Base-by-base conservation (phyloP, 1,139 yeast species). In the Candida tropicalis region DNA sequence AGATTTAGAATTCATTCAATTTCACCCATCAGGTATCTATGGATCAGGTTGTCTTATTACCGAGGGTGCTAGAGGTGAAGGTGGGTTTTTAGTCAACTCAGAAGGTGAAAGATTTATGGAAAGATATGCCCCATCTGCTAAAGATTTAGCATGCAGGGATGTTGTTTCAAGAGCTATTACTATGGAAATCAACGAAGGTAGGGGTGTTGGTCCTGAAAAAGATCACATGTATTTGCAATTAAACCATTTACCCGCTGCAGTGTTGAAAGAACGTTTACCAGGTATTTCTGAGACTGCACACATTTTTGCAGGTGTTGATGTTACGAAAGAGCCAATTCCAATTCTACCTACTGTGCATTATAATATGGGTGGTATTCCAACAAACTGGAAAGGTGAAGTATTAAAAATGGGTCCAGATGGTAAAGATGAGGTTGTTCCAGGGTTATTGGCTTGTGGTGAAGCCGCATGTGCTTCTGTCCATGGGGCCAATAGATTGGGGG, bases 41-140 rank as follows among this genome's bases (percentile, higher is more conserved):
- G 99, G 99, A 46, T 89, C 97, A 39, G 99, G 99, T 52, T 93
- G 98, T 77, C 76, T 93, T 74, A 93, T 93, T 65, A 93, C 99
- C 47, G 99, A 93, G 73, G 99, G 99, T 73, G 96, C 97, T 54
- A 87, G 99, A 78, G 99, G 99, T 79, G 99, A 93, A 77, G 99
- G 98, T 81, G 99, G 99, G 52, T 91, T 82, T 80, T 77, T 93
- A 64, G 79, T 93, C 54, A 93, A 93, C 79, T 82, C 90, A 56
- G 96, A 93, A 73, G 99, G 99, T 77, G 99, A 93, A 77, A 85
- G 99, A 70, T 93, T 93, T 70, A 93, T 93, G 99, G 98, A 93
- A 77, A 85, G 99, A 71, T 93, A 93, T 64, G 99, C 99, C 44
- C 99, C 98, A 55, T 86, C 93, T 45, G 98, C 98, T 56, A 93